Evolutionary conservation across 331 rosid species (phyloP).

Genomic region (Acacia concinna): DNA sequence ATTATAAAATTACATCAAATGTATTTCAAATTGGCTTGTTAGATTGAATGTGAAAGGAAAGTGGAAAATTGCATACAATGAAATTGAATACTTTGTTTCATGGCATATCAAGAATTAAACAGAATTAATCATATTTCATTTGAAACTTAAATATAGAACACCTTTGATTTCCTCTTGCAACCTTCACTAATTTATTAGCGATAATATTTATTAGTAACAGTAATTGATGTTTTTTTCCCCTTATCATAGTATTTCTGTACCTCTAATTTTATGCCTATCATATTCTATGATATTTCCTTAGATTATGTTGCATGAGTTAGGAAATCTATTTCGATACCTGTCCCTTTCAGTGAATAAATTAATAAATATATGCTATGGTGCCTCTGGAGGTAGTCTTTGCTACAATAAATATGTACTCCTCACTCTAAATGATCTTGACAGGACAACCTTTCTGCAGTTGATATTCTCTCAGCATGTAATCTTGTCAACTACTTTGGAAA

Average conservation of each 20-base stretch:
- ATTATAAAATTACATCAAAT: no score
- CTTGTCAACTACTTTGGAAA: conserved; percentile 79
- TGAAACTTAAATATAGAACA: no score
- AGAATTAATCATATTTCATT: no score
- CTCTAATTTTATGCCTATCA: no score
- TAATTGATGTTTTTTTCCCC: not conserved
- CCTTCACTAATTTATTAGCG: no score
- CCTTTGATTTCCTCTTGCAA: no score
- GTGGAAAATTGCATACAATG: no score
- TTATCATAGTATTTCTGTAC: not conserved
- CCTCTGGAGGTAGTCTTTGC: conserved; percentile 24
- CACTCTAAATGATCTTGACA: conserved; percentile 39
- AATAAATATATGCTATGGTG: not conserved
- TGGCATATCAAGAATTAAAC: no score
- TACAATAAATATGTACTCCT: conserved; percentile 18
- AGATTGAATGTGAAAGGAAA: no score
- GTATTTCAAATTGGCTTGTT: no score
- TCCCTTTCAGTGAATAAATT: conserved; percentile 10
- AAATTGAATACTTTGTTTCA: no score
- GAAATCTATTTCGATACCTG: not conserved
- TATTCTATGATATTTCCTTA: not conserved
- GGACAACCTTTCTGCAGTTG: conserved; percentile 83
- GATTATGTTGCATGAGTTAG: not conserved
- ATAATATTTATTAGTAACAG: not conserved
- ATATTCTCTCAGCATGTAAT: conserved; percentile 79